Conservation (phyloP, 2,329 filamentous ascomycete species). For the Leptographium wingfieldii region DNA sequence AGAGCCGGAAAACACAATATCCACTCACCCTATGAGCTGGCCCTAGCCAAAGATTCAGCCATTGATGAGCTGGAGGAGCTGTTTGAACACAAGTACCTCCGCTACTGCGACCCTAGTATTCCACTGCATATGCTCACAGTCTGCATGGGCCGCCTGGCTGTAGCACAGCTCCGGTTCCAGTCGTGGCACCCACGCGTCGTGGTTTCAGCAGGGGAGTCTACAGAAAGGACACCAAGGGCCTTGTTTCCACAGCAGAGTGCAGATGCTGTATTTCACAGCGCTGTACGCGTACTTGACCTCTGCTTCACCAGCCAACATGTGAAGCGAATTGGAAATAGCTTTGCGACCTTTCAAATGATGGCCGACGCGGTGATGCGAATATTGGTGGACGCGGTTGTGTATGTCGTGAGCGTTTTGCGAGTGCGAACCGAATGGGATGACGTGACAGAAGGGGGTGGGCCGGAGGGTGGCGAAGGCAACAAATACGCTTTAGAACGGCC, state of each 20-base stretch:
- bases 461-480: background rate
- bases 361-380: conserved; percentile 16
- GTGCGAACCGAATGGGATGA: conserved; percentile 1
- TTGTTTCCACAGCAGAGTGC: conserved; percentile 12
- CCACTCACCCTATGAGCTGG: background rate
- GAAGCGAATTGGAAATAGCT: conserved; percentile 12
- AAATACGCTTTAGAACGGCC: conserved; percentile 13
- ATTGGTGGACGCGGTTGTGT: conserved; percentile 20
- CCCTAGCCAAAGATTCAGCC: conserved; percentile 11
- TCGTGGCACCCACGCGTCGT: conserved; percentile 16
- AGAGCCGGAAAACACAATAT: background rate
- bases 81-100: conserved; percentile 14
- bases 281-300: conserved; percentile 15
- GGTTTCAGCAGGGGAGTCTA: background rate
- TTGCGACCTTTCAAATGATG: conserved; percentile 18
- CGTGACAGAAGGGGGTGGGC: background rate
- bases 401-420: conserved; percentile 19
- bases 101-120: conserved; percentile 15
- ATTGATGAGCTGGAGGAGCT: conserved; percentile 18
- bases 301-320: conserved; percentile 6
- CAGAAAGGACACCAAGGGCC: conserved; percentile 1
- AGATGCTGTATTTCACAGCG: conserved; percentile 16
- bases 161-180: conserved; percentile 19
- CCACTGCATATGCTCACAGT: conserved; percentile 17
- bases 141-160: conserved; percentile 13